Conservation (phyloP, 768 basidiomycete genomes). For the Tricholoma saponaceum region DNA sequence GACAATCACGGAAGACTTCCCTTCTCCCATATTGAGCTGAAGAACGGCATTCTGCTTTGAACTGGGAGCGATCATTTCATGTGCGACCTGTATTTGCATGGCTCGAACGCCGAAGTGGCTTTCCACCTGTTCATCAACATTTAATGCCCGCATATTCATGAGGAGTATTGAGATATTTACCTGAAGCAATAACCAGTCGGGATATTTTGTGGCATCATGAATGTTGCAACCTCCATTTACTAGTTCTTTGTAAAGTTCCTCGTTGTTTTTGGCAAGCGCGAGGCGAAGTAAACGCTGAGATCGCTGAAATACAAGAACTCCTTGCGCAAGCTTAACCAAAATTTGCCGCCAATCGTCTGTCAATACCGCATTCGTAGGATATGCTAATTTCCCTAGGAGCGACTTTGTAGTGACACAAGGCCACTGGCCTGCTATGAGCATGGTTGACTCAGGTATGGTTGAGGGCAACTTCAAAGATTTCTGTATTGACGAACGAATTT, state of each 20-base stretch:
- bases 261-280: constrained; percentile 13
- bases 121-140: constrained; percentile 28
- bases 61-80: constrained; percentile 42
- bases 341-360: constrained; percentile 24
- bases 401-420: constrained; percentile 28
- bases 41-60: constrained; percentile 32
- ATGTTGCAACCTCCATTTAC: constrained; percentile 9
- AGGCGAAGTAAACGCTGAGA: constrained; percentile 30
- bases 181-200: constrained; percentile 45
- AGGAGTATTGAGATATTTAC: constrained; percentile 13
- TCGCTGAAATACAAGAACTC: constrained; percentile 30
- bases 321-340: constrained; percentile 25
- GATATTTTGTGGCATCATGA: constrained; percentile 20
- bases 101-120: constrained; percentile 38
- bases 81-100: constrained; percentile 37
- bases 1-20: constrained; percentile 50
- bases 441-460: constrained; percentile 3
- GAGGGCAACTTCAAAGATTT: constrained; percentile 3
- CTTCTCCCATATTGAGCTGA: constrained; percentile 60
- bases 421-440: constrained; percentile 27
- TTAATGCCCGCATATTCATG: not conserved
- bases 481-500: not conserved
- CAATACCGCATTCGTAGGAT: constrained; percentile 13
- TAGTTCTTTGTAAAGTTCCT: constrained; percentile 29
- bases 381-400: constrained; percentile 28